phyloP scores from a whole-genome alignment of 495 filamentous ascomycete genomes.

The Penicillium coprophilum region DNA sequence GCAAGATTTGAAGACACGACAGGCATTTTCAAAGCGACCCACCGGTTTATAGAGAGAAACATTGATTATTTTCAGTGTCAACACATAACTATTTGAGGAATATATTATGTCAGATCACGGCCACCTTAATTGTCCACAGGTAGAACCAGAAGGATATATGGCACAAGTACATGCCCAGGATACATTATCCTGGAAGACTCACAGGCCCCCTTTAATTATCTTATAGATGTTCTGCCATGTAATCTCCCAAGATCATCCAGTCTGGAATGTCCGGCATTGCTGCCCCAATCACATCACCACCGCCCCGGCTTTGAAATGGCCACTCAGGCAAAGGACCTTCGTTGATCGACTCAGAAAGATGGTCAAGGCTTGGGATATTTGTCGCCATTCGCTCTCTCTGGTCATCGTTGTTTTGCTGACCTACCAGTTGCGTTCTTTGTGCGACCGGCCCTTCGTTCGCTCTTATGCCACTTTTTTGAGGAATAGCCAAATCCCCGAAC shows the following conservation, averaged over 20 bases:
- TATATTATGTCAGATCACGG: too few species aligned
- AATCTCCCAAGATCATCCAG: conserved; percentile 33
- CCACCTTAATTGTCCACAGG: too few species aligned
- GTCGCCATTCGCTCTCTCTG: neutral
- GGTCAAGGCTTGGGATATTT: neutral
- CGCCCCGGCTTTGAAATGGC: conserved; percentile 18
- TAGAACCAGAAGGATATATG: neutral
- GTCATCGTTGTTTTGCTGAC: neutral
- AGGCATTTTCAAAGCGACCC: neutral
- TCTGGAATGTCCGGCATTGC: conserved; percentile 31
- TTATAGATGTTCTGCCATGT: conserved; percentile 28
- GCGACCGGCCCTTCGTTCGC: neutral
- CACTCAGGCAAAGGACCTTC: conserved; percentile 15
- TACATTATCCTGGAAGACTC: neutral
- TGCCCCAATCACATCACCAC: conserved; percentile 10
- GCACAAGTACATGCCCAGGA: too few species aligned
- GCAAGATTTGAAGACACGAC: conserved; percentile 26
- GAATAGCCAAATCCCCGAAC: neutral
- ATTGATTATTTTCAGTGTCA: neutral
- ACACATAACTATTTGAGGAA: too few species aligned
- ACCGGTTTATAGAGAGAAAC: neutral
- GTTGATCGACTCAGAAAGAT: neutral
- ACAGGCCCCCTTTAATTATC: neutral
- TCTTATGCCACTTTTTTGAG: neutral
- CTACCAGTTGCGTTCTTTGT: neutral